Evolutionary conservation across 2,329 filamentous ascomycete species (phyloP).

Genomic region (Arthrinium phaeospermum): DNA sequence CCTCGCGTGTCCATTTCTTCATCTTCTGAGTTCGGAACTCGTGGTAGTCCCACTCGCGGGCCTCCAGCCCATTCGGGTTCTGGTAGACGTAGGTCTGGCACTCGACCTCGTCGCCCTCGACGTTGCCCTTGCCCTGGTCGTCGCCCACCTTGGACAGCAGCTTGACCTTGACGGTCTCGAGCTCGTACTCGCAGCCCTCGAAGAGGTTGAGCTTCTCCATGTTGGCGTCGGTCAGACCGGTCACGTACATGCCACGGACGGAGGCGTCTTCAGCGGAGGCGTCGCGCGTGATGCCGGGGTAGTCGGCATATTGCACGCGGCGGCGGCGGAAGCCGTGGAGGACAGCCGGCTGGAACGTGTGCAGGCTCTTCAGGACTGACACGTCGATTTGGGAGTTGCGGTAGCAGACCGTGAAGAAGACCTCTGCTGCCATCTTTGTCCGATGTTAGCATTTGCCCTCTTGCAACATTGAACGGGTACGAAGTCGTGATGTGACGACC

Average conservation of each 20-base stretch:
- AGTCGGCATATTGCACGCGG: constrained; percentile 74
- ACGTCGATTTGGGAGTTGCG: constrained; percentile 57
- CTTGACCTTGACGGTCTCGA: constrained; percentile 37
- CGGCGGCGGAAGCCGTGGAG: constrained; percentile 74
- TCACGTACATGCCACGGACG: constrained; percentile 78
- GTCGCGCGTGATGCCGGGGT: constrained; percentile 75
- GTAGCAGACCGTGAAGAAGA: constrained; percentile 87
- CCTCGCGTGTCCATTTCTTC: constrained; percentile 57
- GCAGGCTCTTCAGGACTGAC: constrained; percentile 53
- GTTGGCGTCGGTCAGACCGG: constrained; percentile 79
- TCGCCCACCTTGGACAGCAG: constrained; percentile 40
- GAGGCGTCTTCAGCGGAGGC: constrained; percentile 45
- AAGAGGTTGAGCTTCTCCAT: constrained; percentile 79
- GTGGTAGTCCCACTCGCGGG: constrained; percentile 85
- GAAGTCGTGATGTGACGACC: background rate
- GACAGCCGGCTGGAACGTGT: constrained; percentile 74
- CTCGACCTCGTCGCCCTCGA: constrained; percentile 50
- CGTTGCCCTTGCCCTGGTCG: constrained; percentile 15
- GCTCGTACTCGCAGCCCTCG: constrained; percentile 70
- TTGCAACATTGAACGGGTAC: background rate
- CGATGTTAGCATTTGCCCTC: constrained; percentile 24
- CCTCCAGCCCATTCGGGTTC: constrained; percentile 61
- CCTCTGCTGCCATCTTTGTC: constrained; percentile 75
- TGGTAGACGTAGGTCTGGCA: constrained; percentile 72
- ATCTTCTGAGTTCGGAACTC: constrained; percentile 80